These are phyloP conservation scores for Podila epigama DNA, from an alignment of 192 early-diverging fungal genomes.

Conservation along the genomic window DNA sequence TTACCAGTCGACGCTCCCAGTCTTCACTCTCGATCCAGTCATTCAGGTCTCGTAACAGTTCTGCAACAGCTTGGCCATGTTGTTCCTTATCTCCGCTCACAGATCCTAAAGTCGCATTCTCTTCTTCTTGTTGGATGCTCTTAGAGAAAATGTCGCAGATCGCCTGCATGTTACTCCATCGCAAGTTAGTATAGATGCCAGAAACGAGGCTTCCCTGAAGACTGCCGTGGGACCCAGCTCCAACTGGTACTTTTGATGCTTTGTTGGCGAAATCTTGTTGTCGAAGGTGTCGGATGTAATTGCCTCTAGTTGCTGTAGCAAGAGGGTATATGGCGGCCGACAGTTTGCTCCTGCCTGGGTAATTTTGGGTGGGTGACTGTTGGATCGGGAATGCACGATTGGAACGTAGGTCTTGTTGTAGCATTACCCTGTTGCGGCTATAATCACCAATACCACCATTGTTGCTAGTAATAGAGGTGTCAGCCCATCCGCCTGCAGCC, in stretches of 20 bases:
- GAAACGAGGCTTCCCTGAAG: background rate
- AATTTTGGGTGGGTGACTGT: background rate
- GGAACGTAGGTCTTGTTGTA: too few relatives aligned
- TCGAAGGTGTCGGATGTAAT: background rate
- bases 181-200: background rate
- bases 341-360: too few relatives aligned
- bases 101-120: background rate
- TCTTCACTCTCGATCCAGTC: slow-evolving; percentile 43
- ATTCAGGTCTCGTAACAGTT: slow-evolving; percentile 27
- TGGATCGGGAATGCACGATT: slow-evolving; percentile 10
- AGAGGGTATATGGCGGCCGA: slow-evolving; percentile 14
- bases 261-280: background rate
- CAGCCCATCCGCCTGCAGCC: slow-evolving; percentile 32
- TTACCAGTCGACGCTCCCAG: slow-evolving; percentile 40
- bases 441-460: too few relatives aligned
- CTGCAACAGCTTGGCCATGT: slow-evolving; percentile 2
- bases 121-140: slow-evolving; percentile 4
- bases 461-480: too few relatives aligned
- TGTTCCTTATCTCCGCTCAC: background rate
- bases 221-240: background rate
- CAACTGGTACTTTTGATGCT: too few relatives aligned
- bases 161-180: slow-evolving; percentile 18
- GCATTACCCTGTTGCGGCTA: too few relatives aligned
- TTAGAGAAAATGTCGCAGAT: slow-evolving; percentile 14
- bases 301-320: slow-evolving; percentile 26